Evolutionary conservation across 306 rosid genomes (phyloP).

Genomic region (Prunus kanzakura): DNA sequence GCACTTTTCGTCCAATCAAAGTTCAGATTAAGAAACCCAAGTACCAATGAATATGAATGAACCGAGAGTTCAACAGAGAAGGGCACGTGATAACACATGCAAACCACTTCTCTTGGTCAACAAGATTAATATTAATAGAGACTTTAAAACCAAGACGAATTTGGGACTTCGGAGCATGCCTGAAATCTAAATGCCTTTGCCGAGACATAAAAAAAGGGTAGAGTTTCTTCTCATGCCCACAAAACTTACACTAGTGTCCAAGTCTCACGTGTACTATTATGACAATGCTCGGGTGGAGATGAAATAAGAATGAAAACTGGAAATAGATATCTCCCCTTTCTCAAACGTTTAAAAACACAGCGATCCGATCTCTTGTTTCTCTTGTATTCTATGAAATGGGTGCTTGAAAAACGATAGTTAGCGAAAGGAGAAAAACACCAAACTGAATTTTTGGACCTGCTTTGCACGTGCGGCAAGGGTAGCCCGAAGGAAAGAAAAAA

Average conservation of each 20-base stretch:
- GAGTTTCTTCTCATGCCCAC: neutral
- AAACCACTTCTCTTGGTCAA: neutral
- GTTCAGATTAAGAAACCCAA: neutral
- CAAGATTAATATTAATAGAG: neutral
- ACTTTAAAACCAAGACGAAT: neutral
- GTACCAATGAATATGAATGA: neutral
- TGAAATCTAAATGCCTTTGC: neutral
- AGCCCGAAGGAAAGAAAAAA: neutral
- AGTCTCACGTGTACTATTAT: neutral
- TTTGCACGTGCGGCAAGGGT: neutral
- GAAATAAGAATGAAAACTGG: neutral
- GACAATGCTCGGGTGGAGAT: neutral
- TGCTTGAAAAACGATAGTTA: neutral
- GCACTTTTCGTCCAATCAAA: neutral
- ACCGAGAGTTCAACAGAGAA: neutral
- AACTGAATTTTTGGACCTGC: too few relatives aligned
- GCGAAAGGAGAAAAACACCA: neutral
- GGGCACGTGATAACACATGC: slow-evolving; percentile 11
- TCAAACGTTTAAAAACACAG: neutral
- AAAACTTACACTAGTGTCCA: neutral
- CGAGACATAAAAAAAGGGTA: neutral
- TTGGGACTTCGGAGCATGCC: slow-evolving; percentile 4
- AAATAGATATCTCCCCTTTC: neutral
- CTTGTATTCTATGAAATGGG: neutral
- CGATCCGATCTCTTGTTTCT: neutral